Evolutionary conservation across 768 basidiomycete species (phyloP).

Genomic region (Galerina marginata): DNA sequence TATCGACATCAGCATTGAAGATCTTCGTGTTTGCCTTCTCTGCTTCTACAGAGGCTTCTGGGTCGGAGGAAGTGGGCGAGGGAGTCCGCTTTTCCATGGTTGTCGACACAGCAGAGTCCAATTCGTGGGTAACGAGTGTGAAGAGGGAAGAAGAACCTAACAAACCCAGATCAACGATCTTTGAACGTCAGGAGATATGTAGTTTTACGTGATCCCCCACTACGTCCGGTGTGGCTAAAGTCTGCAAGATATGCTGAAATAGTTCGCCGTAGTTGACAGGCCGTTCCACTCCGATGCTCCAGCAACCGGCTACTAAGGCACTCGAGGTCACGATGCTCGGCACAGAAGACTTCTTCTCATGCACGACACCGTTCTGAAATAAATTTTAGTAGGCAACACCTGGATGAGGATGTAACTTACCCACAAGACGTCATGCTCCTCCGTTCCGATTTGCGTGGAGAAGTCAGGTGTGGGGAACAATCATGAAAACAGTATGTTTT

Average conservation of each 20-base stretch:
- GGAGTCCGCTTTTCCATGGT: constrained; percentile 25
- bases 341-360: constrained; percentile 10
- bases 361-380: constrained; percentile 1
- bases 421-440: constrained; percentile 11
- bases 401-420: constrained; percentile 1
- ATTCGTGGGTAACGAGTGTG: constrained; percentile 10
- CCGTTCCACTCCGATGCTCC: background rate
- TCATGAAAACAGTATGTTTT: background rate
- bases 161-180: constrained; percentile 8
- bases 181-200: constrained; percentile 10
- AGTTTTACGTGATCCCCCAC: constrained; percentile 2
- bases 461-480: constrained; percentile 8
- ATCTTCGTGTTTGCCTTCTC: constrained; percentile 30
- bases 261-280: background rate
- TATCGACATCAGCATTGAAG: constrained; percentile 59
- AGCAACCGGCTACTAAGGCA: constrained; percentile 7
- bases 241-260: background rate
- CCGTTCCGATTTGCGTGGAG: constrained; percentile 3
- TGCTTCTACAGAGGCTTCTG: constrained; percentile 35
- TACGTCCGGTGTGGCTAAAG: background rate
- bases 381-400: background rate
- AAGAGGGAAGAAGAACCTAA: constrained; percentile 6
- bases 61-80: constrained; percentile 26
- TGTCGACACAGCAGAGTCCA: background rate
- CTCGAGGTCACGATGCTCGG: constrained; percentile 13